phyloP scores from a whole-genome alignment of 108 stramenopile genomes.

The Nitzschia sp. region DNA sequence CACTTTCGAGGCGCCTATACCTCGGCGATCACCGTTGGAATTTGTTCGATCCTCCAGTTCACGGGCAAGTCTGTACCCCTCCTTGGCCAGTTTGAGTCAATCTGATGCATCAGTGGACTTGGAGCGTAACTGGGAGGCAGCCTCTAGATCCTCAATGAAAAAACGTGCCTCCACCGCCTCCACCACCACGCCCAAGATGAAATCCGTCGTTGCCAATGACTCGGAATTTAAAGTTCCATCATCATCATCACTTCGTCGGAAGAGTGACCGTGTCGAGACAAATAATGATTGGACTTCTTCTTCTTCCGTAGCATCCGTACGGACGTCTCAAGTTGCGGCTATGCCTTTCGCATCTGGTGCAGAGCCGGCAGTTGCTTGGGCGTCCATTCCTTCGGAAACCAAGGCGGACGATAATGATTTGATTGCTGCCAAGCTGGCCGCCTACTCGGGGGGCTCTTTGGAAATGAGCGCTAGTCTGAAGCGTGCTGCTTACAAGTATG shows the following conservation, averaged over 20 bases:
- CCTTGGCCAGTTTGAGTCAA: constrained; percentile 6
- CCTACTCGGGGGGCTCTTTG: constrained; percentile 7
- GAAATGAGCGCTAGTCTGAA: no score
- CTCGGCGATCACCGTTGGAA: background rate
- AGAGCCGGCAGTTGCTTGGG: background rate
- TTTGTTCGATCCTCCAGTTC: background rate
- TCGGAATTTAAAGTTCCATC: no score
- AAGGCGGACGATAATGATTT: constrained; percentile 10
- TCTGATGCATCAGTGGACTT: background rate
- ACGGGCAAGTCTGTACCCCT: constrained; percentile 9
- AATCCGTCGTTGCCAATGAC: background rate
- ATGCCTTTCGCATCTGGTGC: background rate
- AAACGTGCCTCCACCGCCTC: constrained; percentile 3
- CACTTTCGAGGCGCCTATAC: background rate
- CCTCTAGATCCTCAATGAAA: constrained; percentile 2
- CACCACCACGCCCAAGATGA: background rate
- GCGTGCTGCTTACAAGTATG: no score
- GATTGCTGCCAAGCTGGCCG: constrained; percentile 13
- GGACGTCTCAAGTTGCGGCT: background rate
- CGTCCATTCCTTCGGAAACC: background rate
- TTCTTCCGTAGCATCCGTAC: background rate
- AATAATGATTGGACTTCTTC: background rate
- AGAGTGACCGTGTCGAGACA: no score
- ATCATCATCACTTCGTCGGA: no score
- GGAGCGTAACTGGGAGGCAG: constrained; percentile 16